These are phyloP conservation scores for Telfairia occidentalis DNA, from an alignment of 331 rosid genomes.

Conservation along the genomic window DNA sequence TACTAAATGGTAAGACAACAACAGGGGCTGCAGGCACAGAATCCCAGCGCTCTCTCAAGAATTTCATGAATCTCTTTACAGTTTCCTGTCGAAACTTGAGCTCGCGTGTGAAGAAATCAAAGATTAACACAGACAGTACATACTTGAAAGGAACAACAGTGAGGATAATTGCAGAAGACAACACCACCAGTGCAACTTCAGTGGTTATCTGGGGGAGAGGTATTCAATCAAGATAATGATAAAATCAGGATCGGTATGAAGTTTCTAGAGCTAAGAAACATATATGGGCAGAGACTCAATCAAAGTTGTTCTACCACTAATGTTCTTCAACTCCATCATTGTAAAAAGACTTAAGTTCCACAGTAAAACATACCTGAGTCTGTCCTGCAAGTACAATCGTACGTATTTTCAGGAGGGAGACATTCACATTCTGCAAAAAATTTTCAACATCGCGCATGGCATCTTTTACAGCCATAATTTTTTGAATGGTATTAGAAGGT, in stretches of 20 bases:
- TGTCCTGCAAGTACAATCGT: conserved; percentile 78
- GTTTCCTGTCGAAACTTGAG: conserved; percentile 68
- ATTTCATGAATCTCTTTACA: conserved; percentile 43
- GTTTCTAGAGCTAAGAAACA: background rate
- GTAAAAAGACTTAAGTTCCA: background rate
- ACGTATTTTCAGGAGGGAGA: conserved; percentile 65
- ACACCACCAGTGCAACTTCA: conserved; percentile 66
- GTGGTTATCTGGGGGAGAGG: conserved; percentile 62
- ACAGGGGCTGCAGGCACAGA: conserved; percentile 90
- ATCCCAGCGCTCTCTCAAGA: conserved; percentile 81
- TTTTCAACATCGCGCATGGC: conserved; percentile 85
- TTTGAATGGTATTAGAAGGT: conserved; percentile 91
- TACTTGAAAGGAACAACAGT: conserved; percentile 66
- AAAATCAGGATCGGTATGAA: background rate
- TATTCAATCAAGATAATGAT: conserved; percentile 14
- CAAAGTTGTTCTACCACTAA: background rate
- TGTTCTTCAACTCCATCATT: background rate
- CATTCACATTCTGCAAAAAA: conserved; percentile 63
- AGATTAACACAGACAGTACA: conserved; percentile 54
- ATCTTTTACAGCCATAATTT: conserved; percentile 87
- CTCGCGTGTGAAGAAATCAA: conserved; percentile 81
- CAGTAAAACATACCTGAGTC: conserved; percentile 57
- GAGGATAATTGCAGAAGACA: conserved; percentile 53
- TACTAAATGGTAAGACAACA: conserved; percentile 65
- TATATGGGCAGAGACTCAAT: background rate